phyloP scores from a whole-genome alignment of 768 basidiomycete genomes.

The Boletus pseudo-olivaceus region DNA sequence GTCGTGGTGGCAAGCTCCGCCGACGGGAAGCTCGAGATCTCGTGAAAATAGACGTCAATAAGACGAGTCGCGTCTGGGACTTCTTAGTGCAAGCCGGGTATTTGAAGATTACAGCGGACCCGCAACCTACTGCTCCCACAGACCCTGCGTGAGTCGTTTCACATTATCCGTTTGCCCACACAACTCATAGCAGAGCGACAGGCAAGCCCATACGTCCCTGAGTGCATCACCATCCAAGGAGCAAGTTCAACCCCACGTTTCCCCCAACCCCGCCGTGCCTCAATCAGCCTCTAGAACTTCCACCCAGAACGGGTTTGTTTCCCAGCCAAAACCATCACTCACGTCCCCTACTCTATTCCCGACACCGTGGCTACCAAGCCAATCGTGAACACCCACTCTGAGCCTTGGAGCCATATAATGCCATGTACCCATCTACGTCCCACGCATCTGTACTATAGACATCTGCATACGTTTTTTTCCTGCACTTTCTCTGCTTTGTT shows the following conservation, averaged over 20 bases:
- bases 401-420: background rate
- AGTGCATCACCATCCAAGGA: conserved; percentile 29
- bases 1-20: conserved; percentile 83
- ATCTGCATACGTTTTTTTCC: conserved; percentile 17
- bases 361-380: conserved; percentile 19
- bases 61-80: conserved; percentile 90
- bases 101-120: conserved; percentile 64
- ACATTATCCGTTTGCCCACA: background rate
- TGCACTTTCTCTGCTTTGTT: conserved; percentile 5
- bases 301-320: conserved; percentile 16
- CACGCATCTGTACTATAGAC: conserved; percentile 31
- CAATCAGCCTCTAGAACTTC: conserved; percentile 5
- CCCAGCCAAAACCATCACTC: conserved; percentile 18
- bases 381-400: no score
- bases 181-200: background rate
- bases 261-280: conserved; percentile 17
- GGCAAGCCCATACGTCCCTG: conserved; percentile 15
- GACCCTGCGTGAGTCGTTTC: conserved; percentile 36
- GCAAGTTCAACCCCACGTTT: conserved; percentile 8
- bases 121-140: conserved; percentile 30
- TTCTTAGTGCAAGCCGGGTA: conserved; percentile 85
- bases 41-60: conserved; percentile 91
- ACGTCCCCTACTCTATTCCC: conserved; percentile 24
- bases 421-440: conserved; percentile 2
- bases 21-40: conserved; percentile 86